phyloP scores from a whole-genome alignment of 176 grass and related monocot genomes.

The Cymbopogon citratus region DNA sequence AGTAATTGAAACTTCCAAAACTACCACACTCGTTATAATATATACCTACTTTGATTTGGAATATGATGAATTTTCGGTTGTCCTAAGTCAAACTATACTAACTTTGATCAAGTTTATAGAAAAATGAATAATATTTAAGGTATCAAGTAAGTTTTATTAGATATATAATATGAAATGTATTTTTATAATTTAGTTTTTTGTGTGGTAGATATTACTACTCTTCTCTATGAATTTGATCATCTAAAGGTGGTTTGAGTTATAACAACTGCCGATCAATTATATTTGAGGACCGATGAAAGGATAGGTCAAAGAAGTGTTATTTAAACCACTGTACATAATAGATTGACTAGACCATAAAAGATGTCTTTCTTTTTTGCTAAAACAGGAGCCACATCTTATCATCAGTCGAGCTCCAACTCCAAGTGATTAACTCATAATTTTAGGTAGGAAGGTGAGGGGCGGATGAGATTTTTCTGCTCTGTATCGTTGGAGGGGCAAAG shows the following conservation, averaged over 20 bases:
- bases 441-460: background rate
- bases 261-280: background rate
- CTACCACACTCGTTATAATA: background rate
- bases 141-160: background rate
- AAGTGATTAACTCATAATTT: background rate
- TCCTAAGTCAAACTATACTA: background rate
- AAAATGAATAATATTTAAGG: background rate
- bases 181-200: background rate
- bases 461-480: background rate
- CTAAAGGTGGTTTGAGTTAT: background rate
- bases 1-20: background rate
- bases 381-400: background rate
- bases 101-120: background rate
- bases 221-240: background rate
- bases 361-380: background rate
- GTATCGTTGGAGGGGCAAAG: background rate
- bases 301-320: background rate
- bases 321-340: background rate
- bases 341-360: background rate
- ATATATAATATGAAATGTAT: background rate
- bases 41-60: background rate
- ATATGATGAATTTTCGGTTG: background rate
- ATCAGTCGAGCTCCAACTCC: background rate
- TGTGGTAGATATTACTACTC: background rate
- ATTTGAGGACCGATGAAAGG: background rate